Evolutionary conservation across 768 basidiomycete species (phyloP).

Genomic region (Pisolithus tinctorius): DNA sequence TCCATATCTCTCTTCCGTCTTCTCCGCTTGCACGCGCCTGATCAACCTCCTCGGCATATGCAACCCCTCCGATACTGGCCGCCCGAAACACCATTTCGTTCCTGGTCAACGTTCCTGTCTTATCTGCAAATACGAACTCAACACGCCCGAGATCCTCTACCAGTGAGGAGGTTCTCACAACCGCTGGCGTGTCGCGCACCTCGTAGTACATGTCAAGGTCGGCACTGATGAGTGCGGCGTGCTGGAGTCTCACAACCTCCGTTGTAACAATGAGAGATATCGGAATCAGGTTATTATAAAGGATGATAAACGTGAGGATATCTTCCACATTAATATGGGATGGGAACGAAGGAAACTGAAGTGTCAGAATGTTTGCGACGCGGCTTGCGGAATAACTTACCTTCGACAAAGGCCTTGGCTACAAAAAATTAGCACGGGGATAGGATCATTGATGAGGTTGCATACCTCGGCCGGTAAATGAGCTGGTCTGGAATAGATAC

Average conservation of each 20-base stretch:
- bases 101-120: constrained; percentile 90
- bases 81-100: constrained; percentile 98
- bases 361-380: not conserved
- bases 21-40: constrained; percentile 69
- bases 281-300: constrained; percentile 98
- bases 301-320: constrained; percentile 95
- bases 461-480: constrained; percentile 60
- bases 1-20: constrained; percentile 54
- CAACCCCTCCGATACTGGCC: constrained; percentile 81
- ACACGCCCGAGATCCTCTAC: constrained; percentile 99
- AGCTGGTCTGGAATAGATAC: constrained; percentile 71
- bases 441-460: not conserved
- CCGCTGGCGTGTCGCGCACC: constrained; percentile 89
- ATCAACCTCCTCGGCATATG: constrained; percentile 88
- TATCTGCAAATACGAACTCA: constrained; percentile 93
- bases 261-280: constrained; percentile 99
- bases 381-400: constrained; percentile 29
- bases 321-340: constrained; percentile 38
- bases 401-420: constrained; percentile 83
- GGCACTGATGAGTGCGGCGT: constrained; percentile 94
- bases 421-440: constrained; percentile 3
- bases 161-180: constrained; percentile 95
- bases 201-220: constrained; percentile 99
- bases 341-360: not conserved
- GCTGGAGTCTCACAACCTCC: constrained; percentile 99